Percentiles rank a stretch among this genome's conserved stretches.
These are phyloP conservation scores for Bocquillonia castaneifolia DNA, from an alignment of 441 rosid genomes.

Conservation along the genomic window DNA sequence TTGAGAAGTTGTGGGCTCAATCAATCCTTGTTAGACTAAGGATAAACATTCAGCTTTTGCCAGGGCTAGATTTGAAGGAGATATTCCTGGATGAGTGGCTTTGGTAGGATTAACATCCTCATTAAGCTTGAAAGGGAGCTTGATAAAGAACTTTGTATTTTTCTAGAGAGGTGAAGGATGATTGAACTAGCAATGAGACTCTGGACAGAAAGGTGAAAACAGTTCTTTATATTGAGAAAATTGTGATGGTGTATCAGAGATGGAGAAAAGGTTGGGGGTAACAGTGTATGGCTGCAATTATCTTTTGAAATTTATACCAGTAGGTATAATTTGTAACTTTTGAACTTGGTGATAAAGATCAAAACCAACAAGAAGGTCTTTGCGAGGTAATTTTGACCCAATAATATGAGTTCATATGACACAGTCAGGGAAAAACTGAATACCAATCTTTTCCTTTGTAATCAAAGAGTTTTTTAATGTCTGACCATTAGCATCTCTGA, in stretches of 20 bases:
- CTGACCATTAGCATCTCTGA: too few species aligned
- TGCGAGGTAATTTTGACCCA: neutral
- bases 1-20: neutral
- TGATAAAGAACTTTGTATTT: too few species aligned
- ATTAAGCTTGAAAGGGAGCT: too few species aligned
- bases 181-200: neutral
- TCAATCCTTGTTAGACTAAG: neutral
- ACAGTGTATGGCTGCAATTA: neutral
- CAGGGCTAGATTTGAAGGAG: neutral
- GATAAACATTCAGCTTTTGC: neutral
- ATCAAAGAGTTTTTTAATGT: neutral
- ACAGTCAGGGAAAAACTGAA: neutral
- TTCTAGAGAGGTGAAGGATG: neutral
- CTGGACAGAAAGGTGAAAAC: neutral
- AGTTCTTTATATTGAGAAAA: too few species aligned
- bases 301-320: neutral
- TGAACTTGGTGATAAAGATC: neutral
- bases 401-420: neutral
- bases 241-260: neutral
- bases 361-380: neutral
- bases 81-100: neutral
- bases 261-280: neutral
- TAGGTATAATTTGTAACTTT: neutral
- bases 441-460: neutral
- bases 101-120: neutral